Percentiles rank a stretch among this genome's conserved stretches.
phyloP scores from a whole-genome alignment of 352 stramenopile genomes.

The Globisporangium polare region DNA sequence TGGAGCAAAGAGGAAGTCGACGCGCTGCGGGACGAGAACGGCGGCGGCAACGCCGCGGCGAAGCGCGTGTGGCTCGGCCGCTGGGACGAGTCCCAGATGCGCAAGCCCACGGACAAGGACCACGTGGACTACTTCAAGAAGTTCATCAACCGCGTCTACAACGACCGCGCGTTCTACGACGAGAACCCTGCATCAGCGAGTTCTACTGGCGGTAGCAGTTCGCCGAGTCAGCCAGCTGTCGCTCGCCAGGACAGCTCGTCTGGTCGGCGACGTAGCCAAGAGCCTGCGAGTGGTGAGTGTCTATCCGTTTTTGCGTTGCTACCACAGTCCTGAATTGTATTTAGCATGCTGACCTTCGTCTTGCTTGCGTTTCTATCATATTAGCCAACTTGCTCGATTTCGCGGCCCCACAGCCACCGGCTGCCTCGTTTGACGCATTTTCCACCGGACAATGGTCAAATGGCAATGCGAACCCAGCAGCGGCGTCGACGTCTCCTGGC shows the following conservation, averaged over 20 bases:
- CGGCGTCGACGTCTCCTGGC: conserved; percentile 14
- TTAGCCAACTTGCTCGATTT: conserved; percentile 62
- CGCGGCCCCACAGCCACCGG: conserved; percentile 21
- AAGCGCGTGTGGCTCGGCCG: conserved; percentile 19
- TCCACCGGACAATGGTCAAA: conserved; percentile 6
- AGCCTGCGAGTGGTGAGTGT: conserved; percentile 10
- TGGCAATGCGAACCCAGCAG: conserved; percentile 12
- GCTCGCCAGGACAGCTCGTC: conserved; percentile 10
- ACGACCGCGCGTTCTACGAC: conserved; percentile 74
- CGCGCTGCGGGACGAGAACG: conserved; percentile 79
- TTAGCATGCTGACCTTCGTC: neutral
- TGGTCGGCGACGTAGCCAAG: conserved; percentile 5
- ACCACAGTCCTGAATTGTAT: neutral
- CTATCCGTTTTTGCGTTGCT: neutral
- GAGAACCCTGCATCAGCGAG: conserved; percentile 23
- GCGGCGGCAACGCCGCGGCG: conserved; percentile 14
- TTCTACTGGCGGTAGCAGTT: neutral
- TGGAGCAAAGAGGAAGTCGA: conserved; percentile 92
- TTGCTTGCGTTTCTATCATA: neutral
- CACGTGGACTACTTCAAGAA: conserved; percentile 84
- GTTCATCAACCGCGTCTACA: conserved; percentile 85
- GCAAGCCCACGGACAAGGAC: conserved; percentile 69
- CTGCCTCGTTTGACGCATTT: conserved; percentile 43
- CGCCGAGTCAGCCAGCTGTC: neutral
- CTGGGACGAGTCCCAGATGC: conserved; percentile 57